Evolutionary conservation across 805 yeast genomes (phyloP).

Genomic region (Teunomyces kruisii): DNA sequence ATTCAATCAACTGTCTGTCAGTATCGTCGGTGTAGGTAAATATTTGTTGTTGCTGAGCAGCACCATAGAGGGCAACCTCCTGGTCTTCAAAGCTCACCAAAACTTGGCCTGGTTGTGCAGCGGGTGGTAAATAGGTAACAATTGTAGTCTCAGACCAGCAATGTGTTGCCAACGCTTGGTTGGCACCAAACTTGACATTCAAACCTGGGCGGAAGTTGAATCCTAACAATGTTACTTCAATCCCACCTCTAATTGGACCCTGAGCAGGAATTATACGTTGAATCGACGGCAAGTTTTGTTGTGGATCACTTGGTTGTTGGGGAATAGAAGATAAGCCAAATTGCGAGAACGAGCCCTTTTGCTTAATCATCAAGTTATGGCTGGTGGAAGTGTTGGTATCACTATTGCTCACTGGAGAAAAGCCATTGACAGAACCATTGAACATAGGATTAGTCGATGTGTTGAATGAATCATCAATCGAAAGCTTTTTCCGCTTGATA

Average conservation of each 20-base stretch:
- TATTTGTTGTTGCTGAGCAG: slow-evolving; percentile 49
- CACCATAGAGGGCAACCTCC: slow-evolving; percentile 31
- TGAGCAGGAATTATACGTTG: slow-evolving; percentile 92
- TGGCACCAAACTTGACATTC: slow-evolving; percentile 82
- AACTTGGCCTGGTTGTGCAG: slow-evolving; percentile 86
- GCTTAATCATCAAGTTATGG: slow-evolving; percentile 7
- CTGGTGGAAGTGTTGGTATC: slow-evolving; percentile 37
- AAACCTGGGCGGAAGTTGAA: slow-evolving; percentile 82
- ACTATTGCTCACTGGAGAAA: slow-evolving; percentile 47
- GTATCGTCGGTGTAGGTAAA: slow-evolving; percentile 95
- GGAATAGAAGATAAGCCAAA: slow-evolving; percentile 10
- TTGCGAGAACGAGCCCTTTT: slow-evolving; percentile 4
- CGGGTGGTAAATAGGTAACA: slow-evolving; percentile 92
- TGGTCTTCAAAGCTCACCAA: slow-evolving; percentile 74
- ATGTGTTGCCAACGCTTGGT: slow-evolving; percentile 77
- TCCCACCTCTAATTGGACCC: slow-evolving; percentile 95
- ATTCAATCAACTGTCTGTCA: slow-evolving; percentile 89
- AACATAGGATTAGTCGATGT: slow-evolving; percentile 37
- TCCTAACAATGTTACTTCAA: slow-evolving; percentile 90
- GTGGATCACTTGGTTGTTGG: slow-evolving; percentile 9
- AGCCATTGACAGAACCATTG: slow-evolving; percentile 38
- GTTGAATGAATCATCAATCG: slow-evolving; percentile 45
- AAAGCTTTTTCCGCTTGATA: slow-evolving; percentile 49
- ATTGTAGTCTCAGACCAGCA: slow-evolving; percentile 96
- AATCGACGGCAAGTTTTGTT: slow-evolving; percentile 50